Evolutionary conservation across 1,284 basidiomycete genomes (phyloP), one percentile per base, ranked within the genome.

Genomic region (Cutaneotrichosporon sp.): DNA sequence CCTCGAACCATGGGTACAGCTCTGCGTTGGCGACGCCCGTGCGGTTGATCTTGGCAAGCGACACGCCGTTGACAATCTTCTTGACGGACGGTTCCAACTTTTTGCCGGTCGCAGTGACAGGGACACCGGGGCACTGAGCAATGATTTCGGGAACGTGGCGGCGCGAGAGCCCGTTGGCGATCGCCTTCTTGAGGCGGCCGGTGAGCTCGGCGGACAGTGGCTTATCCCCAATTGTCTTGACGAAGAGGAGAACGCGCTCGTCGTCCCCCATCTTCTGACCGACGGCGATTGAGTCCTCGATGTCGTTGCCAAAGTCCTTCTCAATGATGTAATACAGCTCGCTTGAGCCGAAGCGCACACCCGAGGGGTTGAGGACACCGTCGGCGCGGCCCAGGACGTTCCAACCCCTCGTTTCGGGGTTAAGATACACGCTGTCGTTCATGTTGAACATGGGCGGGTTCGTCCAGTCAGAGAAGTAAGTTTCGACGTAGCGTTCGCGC

Each of bases 221-320:
- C 16, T 62, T 61, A 21, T 70, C 66, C n/a, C 69, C 65, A 4
- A 65, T 46, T 56, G 72, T 71, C 60, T 74, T 72, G 69, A 77
- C 63, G 58, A 77, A 76, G 13, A 78, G 69, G 11, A 76, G 58
- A 1, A 78, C 76, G n/a, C 74, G 65, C 66, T 78, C 75, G 65
- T 76, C 67, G 67, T 77, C 73, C 1, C 64, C 62, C 18, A 53
- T 50, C 46, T 64, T 65, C 58, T 72, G 76, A 10, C 76, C 75
- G 2, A 77, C 75, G 8, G 75, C 76, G 31, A 77, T 70, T 47
- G 67, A 71, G 61, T 77, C 76, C 42, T 70, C 71, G 16, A 77
- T 68, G 42, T 73, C 73, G 16, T 51, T 49, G 52, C 69, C 69
- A 65, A 68, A 69, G 47, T 67, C 57, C 56, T 69, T 64, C 56